These are phyloP conservation scores for Meredithiella fracta DNA, from an alignment of 2,329 filamentous ascomycete genomes.

Conservation along the genomic window DNA sequence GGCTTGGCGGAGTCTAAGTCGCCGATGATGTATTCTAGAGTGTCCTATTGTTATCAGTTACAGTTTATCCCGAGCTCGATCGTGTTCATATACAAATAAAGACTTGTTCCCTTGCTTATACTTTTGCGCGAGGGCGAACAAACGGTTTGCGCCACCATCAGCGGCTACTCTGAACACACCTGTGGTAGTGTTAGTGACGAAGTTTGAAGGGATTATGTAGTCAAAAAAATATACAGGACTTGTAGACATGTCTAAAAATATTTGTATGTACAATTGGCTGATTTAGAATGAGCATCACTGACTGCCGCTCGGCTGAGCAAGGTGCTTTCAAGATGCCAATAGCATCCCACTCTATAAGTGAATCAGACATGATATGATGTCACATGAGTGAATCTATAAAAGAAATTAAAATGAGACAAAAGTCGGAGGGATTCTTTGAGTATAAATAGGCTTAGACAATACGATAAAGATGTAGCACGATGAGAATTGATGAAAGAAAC, in stretches of 20 bases:
- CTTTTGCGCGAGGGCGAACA: slow-evolving; percentile 30
- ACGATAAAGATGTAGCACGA: too few relatives aligned
- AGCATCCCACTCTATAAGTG: slow-evolving; percentile 11
- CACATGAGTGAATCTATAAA: background rate
- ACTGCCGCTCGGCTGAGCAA: slow-evolving; percentile 15
- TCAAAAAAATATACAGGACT: slow-evolving; percentile 2
- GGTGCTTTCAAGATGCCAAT: slow-evolving; percentile 6
- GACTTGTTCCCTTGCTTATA: slow-evolving; percentile 6
- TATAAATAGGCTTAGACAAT: too few relatives aligned
- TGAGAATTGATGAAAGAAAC: too few relatives aligned
- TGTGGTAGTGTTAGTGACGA: too few relatives aligned
- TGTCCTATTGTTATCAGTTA: slow-evolving; percentile 25
- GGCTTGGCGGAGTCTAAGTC: slow-evolving; percentile 72
- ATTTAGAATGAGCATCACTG: slow-evolving; percentile 34
- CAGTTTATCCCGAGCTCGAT: background rate
- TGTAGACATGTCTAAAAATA: slow-evolving; percentile 24
- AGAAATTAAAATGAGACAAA: background rate
- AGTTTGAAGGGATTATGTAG: background rate
- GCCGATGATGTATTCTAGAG: slow-evolving; percentile 62
- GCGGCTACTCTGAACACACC: slow-evolving; percentile 52
- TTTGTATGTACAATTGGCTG: slow-evolving; percentile 31
- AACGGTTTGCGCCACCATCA: slow-evolving; percentile 76
- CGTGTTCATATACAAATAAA: slow-evolving; percentile 2
- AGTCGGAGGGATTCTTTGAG: too few relatives aligned
- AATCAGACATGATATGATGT: slow-evolving; percentile 6